Percentiles rank a stretch among this genome's conserved stretches.
Evolutionary conservation across 768 basidiomycete species (phyloP).

Genomic region (Sarcomyxa edulis): DNA sequence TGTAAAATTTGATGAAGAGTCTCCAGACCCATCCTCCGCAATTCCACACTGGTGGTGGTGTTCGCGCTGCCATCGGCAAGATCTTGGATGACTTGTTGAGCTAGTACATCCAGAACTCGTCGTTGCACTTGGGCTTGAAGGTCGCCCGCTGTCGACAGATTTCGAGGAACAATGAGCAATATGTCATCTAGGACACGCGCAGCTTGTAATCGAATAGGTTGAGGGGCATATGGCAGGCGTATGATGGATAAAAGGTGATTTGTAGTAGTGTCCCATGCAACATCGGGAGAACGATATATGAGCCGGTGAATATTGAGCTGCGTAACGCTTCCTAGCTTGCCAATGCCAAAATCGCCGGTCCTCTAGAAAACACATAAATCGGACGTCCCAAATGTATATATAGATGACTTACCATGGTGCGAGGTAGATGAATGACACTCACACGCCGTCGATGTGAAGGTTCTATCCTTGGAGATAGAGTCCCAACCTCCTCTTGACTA

Average conservation of each 20-base stretch:
- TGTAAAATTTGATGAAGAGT: slow-evolving; percentile 89
- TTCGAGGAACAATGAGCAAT: slow-evolving; percentile 70
- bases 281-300: slow-evolving; percentile 72
- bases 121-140: slow-evolving; percentile 69
- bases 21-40: slow-evolving; percentile 85
- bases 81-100: slow-evolving; percentile 66
- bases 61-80: slow-evolving; percentile 24
- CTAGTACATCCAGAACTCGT: slow-evolving; percentile 81
- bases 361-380: slow-evolving; percentile 36
- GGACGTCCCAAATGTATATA: background rate
- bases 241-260: slow-evolving; percentile 77
- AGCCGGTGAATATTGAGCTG: slow-evolving; percentile 84
- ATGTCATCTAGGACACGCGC: slow-evolving; percentile 85
- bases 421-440: slow-evolving; percentile 85
- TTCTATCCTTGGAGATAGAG: slow-evolving; percentile 34
- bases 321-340: slow-evolving; percentile 74
- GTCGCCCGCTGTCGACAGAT: slow-evolving; percentile 54
- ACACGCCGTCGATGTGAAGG: slow-evolving; percentile 61
- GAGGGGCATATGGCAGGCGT: slow-evolving; percentile 63
- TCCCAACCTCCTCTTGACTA: slow-evolving; percentile 32
- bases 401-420: slow-evolving; percentile 56
- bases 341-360: slow-evolving; percentile 92
- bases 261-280: slow-evolving; percentile 84
- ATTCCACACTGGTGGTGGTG: slow-evolving; percentile 57
- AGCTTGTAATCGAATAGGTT: slow-evolving; percentile 81